phyloP scores from a whole-genome alignment of 2,329 filamentous ascomycete species.

The Colletotrichum sp. region DNA sequence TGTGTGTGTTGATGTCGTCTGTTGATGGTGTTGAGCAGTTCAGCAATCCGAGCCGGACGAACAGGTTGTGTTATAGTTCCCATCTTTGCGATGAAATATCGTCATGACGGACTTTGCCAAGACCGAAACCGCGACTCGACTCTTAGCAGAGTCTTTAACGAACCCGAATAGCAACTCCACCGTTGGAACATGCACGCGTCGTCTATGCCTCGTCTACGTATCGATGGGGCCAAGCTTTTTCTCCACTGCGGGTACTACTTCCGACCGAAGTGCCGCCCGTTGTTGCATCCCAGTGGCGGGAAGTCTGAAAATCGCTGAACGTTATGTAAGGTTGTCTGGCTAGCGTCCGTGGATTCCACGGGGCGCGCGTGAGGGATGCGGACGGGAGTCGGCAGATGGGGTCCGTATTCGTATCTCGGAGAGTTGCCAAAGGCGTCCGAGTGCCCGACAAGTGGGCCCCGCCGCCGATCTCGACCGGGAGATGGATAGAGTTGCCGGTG shows the following conservation, averaged over 20 bases:
- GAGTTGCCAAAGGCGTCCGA: background rate
- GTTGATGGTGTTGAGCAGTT: background rate
- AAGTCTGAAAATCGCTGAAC: background rate
- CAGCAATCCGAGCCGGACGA: background rate
- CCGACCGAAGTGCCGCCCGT: background rate
- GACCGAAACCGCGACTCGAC: background rate
- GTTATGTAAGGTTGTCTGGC: background rate
- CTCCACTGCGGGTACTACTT: background rate
- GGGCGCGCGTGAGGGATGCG: background rate
- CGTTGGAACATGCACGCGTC: background rate
- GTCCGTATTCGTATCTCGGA: slow-evolving; percentile 7
- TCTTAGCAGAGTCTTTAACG: background rate
- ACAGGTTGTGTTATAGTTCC: background rate
- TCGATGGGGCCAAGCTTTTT: background rate
- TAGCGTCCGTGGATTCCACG: background rate
- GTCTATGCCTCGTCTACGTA: background rate
- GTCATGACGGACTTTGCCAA: background rate
- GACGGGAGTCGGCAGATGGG: background rate
- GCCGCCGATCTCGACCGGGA: background rate
- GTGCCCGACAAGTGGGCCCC: background rate
- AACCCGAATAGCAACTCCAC: background rate
- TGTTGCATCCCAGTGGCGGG: background rate
- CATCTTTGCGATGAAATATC: background rate
- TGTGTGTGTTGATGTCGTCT: background rate
- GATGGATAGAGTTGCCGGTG: background rate